Conservation (phyloP, 1,284 basidiomycete species). For the Irpex sp. region DNA sequence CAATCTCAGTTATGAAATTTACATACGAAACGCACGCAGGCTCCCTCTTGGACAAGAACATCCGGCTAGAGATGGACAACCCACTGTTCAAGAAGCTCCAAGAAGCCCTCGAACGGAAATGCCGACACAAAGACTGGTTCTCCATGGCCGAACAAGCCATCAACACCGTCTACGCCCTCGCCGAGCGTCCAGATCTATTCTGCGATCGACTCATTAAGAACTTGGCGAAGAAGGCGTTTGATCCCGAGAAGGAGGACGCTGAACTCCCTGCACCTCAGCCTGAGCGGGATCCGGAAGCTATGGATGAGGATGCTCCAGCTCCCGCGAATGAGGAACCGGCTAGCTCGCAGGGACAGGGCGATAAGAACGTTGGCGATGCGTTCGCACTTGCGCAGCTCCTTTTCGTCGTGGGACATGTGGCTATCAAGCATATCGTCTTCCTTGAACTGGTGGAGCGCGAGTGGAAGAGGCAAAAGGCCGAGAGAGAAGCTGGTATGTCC, state of each 20-base stretch:
- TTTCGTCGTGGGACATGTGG: slow-evolving; percentile 93
- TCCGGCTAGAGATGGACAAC: slow-evolving; percentile 86
- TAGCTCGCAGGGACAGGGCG: slow-evolving; percentile 16
- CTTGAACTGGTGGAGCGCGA: slow-evolving; percentile 96
- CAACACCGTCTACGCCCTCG: slow-evolving; percentile 93
- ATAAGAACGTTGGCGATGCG: slow-evolving; percentile 65
- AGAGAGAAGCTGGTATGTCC: slow-evolving; percentile 63
- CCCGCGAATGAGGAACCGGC: slow-evolving; percentile 2
- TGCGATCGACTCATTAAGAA: slow-evolving; percentile 82
- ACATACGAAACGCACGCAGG: slow-evolving; percentile 36
- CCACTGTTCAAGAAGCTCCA: slow-evolving; percentile 82
- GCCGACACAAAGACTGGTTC: slow-evolving; percentile 90
- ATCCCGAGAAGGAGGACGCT: slow-evolving; percentile 8
- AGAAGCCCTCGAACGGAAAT: slow-evolving; percentile 72
- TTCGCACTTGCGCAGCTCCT: slow-evolving; percentile 89
- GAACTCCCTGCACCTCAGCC: slow-evolving; percentile 14
- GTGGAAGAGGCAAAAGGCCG: slow-evolving; percentile 94
- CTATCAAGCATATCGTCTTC: slow-evolving; percentile 96
- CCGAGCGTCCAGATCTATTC: slow-evolving; percentile 87
- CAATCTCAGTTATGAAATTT: neutral
- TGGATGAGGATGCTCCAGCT: slow-evolving; percentile 31
- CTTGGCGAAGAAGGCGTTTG: slow-evolving; percentile 73
- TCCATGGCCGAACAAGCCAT: slow-evolving; percentile 94
- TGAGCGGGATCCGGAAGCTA: slow-evolving; percentile 40
- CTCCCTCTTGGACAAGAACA: slow-evolving; percentile 82